Percentiles rank a stretch among this genome's conserved stretches.
phyloP scores from a whole-genome alignment of 345 rosid genomes.

The Psidium friedrichsthalianum region DNA sequence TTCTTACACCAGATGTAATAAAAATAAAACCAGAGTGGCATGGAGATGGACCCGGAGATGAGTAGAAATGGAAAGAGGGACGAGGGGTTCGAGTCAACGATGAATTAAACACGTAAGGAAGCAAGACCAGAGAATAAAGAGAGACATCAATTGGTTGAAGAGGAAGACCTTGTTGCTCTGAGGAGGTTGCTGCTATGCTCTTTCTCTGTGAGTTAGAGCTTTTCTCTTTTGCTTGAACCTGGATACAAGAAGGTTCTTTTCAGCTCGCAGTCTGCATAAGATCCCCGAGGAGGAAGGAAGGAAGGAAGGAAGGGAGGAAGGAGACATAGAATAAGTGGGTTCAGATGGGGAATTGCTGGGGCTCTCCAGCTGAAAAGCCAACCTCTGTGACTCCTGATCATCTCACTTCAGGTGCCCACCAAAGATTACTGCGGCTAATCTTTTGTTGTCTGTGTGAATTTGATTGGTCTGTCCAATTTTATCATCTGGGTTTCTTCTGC shows the following conservation, averaged over 20 bases:
- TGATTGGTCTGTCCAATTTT: not conserved
- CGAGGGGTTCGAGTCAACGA: not conserved
- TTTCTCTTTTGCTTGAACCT: not conserved
- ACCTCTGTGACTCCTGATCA: conserved; percentile 40
- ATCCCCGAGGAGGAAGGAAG: not conserved
- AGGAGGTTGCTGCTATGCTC: not conserved
- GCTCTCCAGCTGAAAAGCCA: conserved; percentile 30
- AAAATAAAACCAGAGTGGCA: not conserved
- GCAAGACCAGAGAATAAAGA: not conserved
- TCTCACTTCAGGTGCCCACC: conserved; percentile 41
- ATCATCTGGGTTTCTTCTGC: conserved; percentile 4
- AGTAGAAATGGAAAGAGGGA: not conserved
- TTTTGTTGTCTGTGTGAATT: not conserved
- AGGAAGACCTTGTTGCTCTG: not conserved
- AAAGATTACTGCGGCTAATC: not conserved
- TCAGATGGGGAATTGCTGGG: conserved; percentile 36
- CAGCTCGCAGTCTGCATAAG: not conserved
- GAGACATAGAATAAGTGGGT: not conserved
- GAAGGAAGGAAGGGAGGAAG: no score
- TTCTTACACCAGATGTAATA: not conserved
- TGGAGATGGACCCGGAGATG: not conserved
- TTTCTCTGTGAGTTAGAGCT: not conserved
- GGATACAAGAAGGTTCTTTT: not conserved
- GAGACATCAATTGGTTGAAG: not conserved
- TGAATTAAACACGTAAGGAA: not conserved